Evolutionary conservation across 2,329 filamentous ascomycete genomes (phyloP), one percentile per base, ranked within the genome.

Genomic region (Fusarium chaquense): DNA sequence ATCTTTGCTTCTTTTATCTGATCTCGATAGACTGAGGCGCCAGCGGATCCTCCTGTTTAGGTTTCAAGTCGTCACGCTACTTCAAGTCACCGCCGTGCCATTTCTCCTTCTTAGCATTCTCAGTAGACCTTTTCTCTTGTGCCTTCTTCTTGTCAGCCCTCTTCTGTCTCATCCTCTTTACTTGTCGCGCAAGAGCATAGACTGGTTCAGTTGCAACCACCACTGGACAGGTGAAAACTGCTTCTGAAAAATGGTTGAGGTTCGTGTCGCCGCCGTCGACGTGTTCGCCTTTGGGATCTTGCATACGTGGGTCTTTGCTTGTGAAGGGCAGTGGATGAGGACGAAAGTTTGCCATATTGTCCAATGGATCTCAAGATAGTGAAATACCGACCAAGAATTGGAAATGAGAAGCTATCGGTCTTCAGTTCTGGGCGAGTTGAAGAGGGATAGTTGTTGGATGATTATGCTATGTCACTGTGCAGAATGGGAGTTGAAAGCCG

Each of bases 311-410:
- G 7, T 62, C 58, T 22, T 59, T 59, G 36, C 45, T 58, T 26
- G 58, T 58, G 18, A 62, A 58, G 10, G 58, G 58, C 3, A 58
- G 16, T 11, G 58, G 58, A 13, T 58, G 53, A 4, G 53, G 58
- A 20, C 44, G 44, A 35, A 61, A 59, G 22, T 6, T 18, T 5
- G 58, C 6, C 58, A 61, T 61, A 20, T 5, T 61, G 41, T 18
- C 3, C 4, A 12, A 5, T 20, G 3, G 20, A 20, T 26, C 5
- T 18, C 3, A 24, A 18, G 5, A 26, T 26, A 24, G 22, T 24
- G 16, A 5, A 18, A 12, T 7, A 8, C 3, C 3, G 20, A 10
- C 1, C 3, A 26, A 18, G 8, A 11, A 26, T 7, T 24, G 16
- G 22, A 26, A 26, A 28, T 22, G 2, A n/a, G 18, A 16, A 28